phyloP scores from a whole-genome alignment of 768 basidiomycete genomes.

The Mycena pura region DNA sequence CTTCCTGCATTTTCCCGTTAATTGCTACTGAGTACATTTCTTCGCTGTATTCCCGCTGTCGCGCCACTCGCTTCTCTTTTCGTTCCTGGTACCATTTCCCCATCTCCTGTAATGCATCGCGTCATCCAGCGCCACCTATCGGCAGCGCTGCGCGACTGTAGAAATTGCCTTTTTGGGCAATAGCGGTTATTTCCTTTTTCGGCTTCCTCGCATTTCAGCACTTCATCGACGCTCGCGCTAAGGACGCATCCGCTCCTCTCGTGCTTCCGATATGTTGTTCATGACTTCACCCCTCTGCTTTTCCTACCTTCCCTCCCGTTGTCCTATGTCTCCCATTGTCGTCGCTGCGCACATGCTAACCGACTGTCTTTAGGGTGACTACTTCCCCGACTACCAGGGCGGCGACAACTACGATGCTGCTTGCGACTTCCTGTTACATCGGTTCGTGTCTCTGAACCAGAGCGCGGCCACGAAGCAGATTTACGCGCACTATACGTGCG shows the following conservation, averaged over 20 bases:
- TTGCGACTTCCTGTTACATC: constrained; percentile 73
- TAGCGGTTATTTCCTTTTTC: constrained; percentile 44
- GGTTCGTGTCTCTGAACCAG: constrained; percentile 71
- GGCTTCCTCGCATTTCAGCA: constrained; percentile 72
- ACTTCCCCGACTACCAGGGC: constrained; percentile 91
- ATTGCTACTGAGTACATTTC: too few species aligned
- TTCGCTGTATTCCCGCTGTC: too few species aligned
- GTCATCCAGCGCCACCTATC: too few species aligned
- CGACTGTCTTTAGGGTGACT: too few species aligned
- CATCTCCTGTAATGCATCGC: too few species aligned
- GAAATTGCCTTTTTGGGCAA: background rate
- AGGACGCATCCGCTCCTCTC: background rate
- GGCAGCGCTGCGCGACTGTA: too few species aligned
- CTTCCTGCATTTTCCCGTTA: constrained; percentile 33
- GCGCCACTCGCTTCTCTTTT: too few species aligned
- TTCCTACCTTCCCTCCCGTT: too few species aligned
- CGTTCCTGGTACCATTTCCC: too few species aligned
- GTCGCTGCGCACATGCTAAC: too few species aligned
- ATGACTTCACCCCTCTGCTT: constrained; percentile 77
- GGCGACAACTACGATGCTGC: constrained; percentile 90
- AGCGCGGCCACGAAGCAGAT: constrained; percentile 87
- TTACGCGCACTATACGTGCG: constrained; percentile 92
- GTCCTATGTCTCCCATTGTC: too few species aligned
- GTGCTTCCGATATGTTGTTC: constrained; percentile 50
- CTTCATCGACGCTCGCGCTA: background rate